Conservation (phyloP, 164 flowering plant genomes). For the Malania oleifera region DNA sequence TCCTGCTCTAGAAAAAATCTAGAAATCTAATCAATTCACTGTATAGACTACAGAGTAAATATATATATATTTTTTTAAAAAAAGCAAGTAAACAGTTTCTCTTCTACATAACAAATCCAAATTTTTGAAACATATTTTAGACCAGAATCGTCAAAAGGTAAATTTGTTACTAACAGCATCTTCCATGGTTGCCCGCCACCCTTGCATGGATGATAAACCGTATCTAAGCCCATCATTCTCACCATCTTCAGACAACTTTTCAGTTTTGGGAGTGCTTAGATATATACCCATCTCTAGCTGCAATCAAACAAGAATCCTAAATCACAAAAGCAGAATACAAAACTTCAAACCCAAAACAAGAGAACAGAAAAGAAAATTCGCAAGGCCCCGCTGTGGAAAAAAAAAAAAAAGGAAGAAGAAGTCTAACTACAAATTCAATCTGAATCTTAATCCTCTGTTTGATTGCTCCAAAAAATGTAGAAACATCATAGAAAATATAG, state of each 20-base stretch:
- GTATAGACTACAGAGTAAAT: not conserved
- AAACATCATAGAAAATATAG: no score
- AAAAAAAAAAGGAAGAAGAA: no score
- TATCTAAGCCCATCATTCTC: conserved; percentile 46
- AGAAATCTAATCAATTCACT: not conserved
- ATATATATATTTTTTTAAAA: no score
- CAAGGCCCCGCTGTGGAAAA: no score
- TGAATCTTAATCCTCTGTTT: no score
- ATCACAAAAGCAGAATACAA: not conserved
- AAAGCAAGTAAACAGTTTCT: no score
- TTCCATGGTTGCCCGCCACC: conserved; percentile 87
- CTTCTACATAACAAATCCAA: no score
- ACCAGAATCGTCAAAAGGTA: not conserved
- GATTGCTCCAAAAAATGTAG: no score
- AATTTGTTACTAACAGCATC: conserved; percentile 66
- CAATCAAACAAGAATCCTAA: not conserved
- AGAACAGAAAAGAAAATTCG: not conserved
- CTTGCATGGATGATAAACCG: conserved; percentile 88
- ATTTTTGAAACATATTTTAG: not conserved
- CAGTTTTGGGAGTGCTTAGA: conserved; percentile 75
- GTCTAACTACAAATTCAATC: no score
- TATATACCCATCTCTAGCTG: conserved; percentile 63
- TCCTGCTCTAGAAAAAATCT: not conserved
- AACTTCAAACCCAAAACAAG: not conserved
- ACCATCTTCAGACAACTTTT: conserved; percentile 74